Evolutionary conservation across 805 yeast species (phyloP), one percentile per base, ranked within the genome.

Genomic region (Sugiyamaella lignohabitans): DNA sequence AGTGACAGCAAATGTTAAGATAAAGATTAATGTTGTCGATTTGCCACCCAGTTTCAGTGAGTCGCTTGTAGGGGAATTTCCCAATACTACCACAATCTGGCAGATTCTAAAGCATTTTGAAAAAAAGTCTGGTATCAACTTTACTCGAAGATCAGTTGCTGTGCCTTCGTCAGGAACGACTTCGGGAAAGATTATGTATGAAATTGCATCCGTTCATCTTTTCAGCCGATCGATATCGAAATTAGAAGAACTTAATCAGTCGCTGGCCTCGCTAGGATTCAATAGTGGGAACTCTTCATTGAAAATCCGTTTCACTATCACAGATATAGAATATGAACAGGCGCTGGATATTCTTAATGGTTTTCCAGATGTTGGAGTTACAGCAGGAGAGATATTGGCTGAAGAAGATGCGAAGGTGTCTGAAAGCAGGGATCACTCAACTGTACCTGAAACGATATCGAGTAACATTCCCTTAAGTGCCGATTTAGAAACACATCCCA

Each of bases 91-190:
- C 2, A 43, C 60, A 2, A 29, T 59, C 3, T 55, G 58, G 52
- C 32, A 44, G 5, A 48, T 59, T n/a, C 48, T 59, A 11, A 40
- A 44, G 35, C 47, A 47, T 38, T 59, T 59, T 42, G 59, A 59
- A 38, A 35, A 35, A 5, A 43, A 38, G 6, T 48, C 55, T 1
- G 60, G 58, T 11, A 46, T 59, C 46, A 56, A 56, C 37, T 43
- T 59, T 34, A 57, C 60, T 2, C 17, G 43, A 20, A 42, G 60
- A 36, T 27, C 48, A 3, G 43, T 43, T 35, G 38, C 38, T 16
- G 20, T 10, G 14, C 23, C 40, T 16, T 38, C 40, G 4, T 16
- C 27, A 20, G 32, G 29, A 5, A 40, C 23, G 20, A n/a, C 16
- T 5, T 23, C 37, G n/a, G 48, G 46, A n/a, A 17, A 21, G 21